Evolutionary conservation across 2,329 filamentous ascomycete species (phyloP), one percentile per base, ranked within the genome.

Genomic region (Taxawa tesnikishii): DNA sequence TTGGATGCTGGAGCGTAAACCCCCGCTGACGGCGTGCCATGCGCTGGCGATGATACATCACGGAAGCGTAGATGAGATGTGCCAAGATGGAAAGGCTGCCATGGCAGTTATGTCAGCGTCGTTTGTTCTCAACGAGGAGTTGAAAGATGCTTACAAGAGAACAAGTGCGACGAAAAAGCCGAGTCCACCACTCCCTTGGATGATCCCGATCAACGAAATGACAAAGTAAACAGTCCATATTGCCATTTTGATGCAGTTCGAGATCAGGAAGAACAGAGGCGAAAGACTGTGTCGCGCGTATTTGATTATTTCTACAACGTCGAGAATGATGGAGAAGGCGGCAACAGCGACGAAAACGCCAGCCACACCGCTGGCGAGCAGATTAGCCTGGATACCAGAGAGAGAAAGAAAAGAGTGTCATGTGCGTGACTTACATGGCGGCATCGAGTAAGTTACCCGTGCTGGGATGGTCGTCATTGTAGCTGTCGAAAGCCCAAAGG

Each of bases 11-110:
- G 8, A 32, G 32, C 51, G 33, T 49, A 49, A 6, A 41, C 43
- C 14, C 47, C 47, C 38, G 51, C 54, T 23, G 19, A n/a, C 19
- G 19, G 19, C 19, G 19, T 23, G 19, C 19, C 19, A 23, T 23
- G 32, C 58, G 56, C 33, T 47, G 41, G 31, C 55, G 49, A 34
- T 51, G 49, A 38, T 54, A 51, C 17, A 51, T 43, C 37, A 59
- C 43, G 26, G 46, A 44, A 15, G 52, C 51, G 45, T 63, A 62
- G 34, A 59, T 46, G 39, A 62, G 49, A 36, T 59, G 51, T 26
- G 44, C 48, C 29, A 60, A 26, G 39, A 54, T 54, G 5, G 50
- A 42, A 9, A 53, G 38, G 32, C 56, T 60, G 38, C 37, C 27
- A n/a, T n/a, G n/a, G n/a, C n/a, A 26, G 6, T 28, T 10, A 15